Percentiles rank a stretch among this genome's conserved stretches.
phyloP scores from a whole-genome alignment of 768 basidiomycete species.

The Cubamyces lactineus region DNA sequence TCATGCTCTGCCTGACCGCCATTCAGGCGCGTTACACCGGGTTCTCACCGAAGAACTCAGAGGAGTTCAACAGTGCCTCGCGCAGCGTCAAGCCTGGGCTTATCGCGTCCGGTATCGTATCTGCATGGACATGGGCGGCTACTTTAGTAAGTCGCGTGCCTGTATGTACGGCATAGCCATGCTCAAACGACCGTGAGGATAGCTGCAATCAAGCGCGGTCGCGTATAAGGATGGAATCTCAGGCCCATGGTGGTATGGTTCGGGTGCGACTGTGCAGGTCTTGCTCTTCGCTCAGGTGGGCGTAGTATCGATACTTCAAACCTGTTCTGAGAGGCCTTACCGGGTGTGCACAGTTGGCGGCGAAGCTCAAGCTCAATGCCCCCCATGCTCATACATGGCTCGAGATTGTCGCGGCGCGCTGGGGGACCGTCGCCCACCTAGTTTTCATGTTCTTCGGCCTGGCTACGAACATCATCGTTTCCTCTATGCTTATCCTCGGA shows the following conservation, averaged over 20 bases:
- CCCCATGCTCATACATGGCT: conserved; percentile 88
- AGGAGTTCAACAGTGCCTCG: conserved; percentile 84
- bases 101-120: conserved; percentile 91
- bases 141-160: conserved; percentile 53
- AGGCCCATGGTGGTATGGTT: conserved; percentile 91
- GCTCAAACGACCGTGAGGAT: neutral
- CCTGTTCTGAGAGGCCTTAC: neutral
- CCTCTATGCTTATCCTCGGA: conserved; percentile 79
- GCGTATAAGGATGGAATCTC: conserved; percentile 86
- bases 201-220: conserved; percentile 81
- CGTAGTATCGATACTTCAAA: neutral
- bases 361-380: conserved; percentile 91
- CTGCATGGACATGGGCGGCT: conserved; percentile 91
- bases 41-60: conserved; percentile 76
- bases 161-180: neutral
- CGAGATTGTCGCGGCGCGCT: conserved; percentile 80
- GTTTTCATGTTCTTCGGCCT: conserved; percentile 94
- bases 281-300: conserved; percentile 83
- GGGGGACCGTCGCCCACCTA: conserved; percentile 79
- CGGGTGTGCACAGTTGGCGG: conserved; percentile 61
- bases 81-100: conserved; percentile 88
- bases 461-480: conserved; percentile 91
- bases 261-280: conserved; percentile 87
- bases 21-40: conserved; percentile 85
- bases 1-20: conserved; percentile 79